phyloP scores from a whole-genome alignment of 1,284 basidiomycete genomes.

The Sporisorium exsertum region DNA sequence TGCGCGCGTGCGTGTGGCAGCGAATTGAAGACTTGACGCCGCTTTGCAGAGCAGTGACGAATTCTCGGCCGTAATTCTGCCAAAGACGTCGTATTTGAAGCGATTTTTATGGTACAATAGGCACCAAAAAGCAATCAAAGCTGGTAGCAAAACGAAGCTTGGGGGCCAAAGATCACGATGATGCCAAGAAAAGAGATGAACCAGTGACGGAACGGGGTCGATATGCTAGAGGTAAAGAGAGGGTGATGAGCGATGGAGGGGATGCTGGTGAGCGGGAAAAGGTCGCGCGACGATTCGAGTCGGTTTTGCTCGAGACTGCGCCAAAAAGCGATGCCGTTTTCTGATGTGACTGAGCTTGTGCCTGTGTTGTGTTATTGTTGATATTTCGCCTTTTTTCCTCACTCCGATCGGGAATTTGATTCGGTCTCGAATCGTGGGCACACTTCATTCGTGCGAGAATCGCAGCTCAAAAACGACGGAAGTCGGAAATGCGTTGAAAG shows the following conservation, averaged over 20 bases:
- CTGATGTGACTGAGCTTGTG: background rate
- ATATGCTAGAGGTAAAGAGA: constrained; percentile 5
- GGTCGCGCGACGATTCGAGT: constrained; percentile 36
- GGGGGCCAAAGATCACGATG: constrained; percentile 2
- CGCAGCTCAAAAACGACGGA: background rate
- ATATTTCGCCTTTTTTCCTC: background rate
- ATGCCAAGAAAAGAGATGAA: background rate
- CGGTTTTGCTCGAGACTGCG: background rate
- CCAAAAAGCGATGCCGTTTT: background rate
- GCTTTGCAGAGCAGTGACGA: constrained; percentile 1
- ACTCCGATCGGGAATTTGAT: constrained; percentile 10
- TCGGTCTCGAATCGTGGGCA: background rate
- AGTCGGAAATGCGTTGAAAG: constrained; percentile 4
- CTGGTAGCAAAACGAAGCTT: constrained; percentile 17
- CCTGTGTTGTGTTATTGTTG: background rate
- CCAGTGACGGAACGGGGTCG: background rate
- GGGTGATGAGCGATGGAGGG: constrained; percentile 4
- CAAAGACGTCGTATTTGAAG: constrained; percentile 4
- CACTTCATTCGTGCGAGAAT: constrained; percentile 2
- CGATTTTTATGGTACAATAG: constrained; percentile 4
- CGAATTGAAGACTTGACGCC: constrained; percentile 4
- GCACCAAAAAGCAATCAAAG: background rate
- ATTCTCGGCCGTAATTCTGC: constrained; percentile 27
- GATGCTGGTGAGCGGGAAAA: constrained; percentile 34
- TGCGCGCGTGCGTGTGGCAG: constrained; percentile 8